Conservation (phyloP, 2,329 filamentous ascomycete species). For the Fusarium sp. region DNA sequence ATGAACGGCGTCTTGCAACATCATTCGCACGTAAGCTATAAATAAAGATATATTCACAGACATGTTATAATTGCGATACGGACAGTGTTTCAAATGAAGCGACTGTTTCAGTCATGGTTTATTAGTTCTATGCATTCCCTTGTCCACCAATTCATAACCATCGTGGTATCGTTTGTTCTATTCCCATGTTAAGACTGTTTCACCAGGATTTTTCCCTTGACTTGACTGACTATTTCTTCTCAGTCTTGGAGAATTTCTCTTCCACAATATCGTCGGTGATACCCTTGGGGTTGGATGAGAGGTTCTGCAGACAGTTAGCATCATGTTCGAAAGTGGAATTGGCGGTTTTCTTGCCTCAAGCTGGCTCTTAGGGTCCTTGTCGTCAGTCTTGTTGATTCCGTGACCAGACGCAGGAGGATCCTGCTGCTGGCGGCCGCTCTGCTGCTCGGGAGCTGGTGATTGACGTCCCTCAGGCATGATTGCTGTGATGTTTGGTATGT, state of each 20-base stretch:
- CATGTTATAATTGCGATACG: too few species aligned
- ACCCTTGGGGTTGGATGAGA: conserved; percentile 74
- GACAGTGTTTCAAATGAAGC: not conserved
- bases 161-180: conserved; percentile 9
- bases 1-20: accelerated
- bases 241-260: conserved; percentile 68
- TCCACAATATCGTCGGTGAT: conserved; percentile 69
- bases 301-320: conserved; percentile 50
- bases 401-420: conserved; percentile 67
- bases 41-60: too few species aligned
- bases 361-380: conserved; percentile 61
- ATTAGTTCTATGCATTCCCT: conserved; percentile 21
- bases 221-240: conserved; percentile 25
- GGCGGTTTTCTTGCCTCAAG: conserved; percentile 55
- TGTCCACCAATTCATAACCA: conserved; percentile 10
- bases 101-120: conserved; percentile 11
- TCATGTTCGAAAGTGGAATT: not conserved
- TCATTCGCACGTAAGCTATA: not conserved
- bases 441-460: conserved; percentile 78
- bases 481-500: conserved; percentile 38
- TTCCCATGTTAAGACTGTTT: not conserved
- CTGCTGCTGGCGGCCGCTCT: conserved; percentile 71
- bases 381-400: conserved; percentile 62
- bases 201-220: not conserved
- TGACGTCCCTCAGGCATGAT: conserved; percentile 80